Conservation (phyloP, 495 filamentous ascomycete genomes). For the Trichoderma parareesei region DNA sequence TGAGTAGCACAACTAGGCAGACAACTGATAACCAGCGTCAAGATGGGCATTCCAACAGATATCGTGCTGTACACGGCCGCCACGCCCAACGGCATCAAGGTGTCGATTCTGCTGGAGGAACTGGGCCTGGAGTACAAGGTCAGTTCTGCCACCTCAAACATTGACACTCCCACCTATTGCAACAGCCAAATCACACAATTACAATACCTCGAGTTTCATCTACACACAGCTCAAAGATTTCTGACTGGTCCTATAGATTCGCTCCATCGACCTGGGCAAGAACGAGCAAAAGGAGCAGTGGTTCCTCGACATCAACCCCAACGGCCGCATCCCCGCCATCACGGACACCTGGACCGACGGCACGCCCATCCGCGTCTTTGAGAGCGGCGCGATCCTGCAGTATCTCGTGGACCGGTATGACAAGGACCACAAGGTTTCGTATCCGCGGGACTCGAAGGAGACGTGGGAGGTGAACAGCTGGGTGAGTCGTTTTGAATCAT, state of each 20-base stretch:
- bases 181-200: background rate
- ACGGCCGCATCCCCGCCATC: conserved; percentile 89
- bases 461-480: conserved; percentile 74
- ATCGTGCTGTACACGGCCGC: conserved; percentile 47
- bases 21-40: background rate
- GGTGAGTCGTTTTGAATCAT: conserved; percentile 31
- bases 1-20: background rate
- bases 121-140: conserved; percentile 60
- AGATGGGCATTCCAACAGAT: conserved; percentile 17
- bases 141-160: background rate
- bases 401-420: conserved; percentile 81
- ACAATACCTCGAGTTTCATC: background rate
- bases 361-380: conserved; percentile 67
- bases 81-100: conserved; percentile 72
- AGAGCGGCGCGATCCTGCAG: conserved; percentile 78
- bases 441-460: conserved; percentile 64
- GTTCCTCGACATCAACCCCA: conserved; percentile 91
- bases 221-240: background rate
- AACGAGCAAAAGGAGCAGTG: conserved; percentile 71
- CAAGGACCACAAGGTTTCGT: conserved; percentile 74
- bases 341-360: conserved; percentile 71
- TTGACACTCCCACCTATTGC: background rate
- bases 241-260: conserved; percentile 26
- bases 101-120: conserved; percentile 86
- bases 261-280: conserved; percentile 61